phyloP scores from a whole-genome alignment of 768 basidiomycete species.

The Chalciporus pseudorubinellus region DNA sequence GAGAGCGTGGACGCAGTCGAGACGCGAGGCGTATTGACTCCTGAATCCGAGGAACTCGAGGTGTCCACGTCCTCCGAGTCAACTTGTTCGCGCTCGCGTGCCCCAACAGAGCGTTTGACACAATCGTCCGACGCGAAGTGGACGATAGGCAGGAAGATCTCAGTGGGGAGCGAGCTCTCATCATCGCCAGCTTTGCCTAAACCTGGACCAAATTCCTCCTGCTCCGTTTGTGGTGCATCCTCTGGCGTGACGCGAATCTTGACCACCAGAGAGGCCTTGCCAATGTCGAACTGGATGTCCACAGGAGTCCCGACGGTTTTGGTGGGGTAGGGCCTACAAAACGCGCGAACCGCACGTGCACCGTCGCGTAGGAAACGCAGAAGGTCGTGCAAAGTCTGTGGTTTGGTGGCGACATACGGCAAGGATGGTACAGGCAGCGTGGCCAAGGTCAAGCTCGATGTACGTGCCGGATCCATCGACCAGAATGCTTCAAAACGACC shows the following conservation, averaged over 20 bases:
- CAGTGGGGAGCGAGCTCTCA: constrained; percentile 57
- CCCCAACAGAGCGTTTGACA: constrained; percentile 20
- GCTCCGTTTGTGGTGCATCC: constrained; percentile 40
- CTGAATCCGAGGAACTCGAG: not conserved
- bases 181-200: constrained; percentile 18
- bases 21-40: constrained; percentile 1
- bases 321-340: constrained; percentile 79
- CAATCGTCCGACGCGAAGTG: constrained; percentile 66
- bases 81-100: not conserved
- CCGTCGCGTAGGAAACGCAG: constrained; percentile 79
- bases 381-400: constrained; percentile 6
- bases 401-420: constrained; percentile 9
- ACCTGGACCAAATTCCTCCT: not conserved
- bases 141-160: constrained; percentile 87
- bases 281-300: constrained; percentile 74
- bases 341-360: constrained; percentile 79
- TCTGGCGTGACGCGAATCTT: constrained; percentile 59
- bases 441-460: constrained; percentile 19
- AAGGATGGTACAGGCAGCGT: constrained; percentile 19
- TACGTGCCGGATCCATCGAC: constrained; percentile 6
- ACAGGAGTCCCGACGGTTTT: constrained; percentile 67
- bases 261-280: constrained; percentile 66
- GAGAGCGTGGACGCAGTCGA: constrained; percentile 17
- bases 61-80: not conserved
- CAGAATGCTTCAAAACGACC: not conserved